A percentile compares a stretch with the other conserved stretches of the same genome.
Evolutionary conservation across 176 grass and related monocot genomes (phyloP).

Genomic region (Bromus sterilis): DNA sequence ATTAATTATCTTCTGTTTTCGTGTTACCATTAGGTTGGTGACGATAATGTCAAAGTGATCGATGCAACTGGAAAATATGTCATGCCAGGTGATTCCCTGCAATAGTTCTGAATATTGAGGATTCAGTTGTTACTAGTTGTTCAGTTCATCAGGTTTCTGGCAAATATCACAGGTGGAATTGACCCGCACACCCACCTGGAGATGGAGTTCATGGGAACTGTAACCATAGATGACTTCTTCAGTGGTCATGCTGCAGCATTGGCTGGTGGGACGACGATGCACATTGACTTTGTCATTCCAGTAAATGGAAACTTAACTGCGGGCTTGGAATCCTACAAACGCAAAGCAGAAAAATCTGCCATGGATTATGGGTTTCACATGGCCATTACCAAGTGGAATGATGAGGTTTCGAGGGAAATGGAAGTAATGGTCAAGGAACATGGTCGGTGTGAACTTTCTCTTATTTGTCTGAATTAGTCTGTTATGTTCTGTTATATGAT

Average conservation of each 20-base stretch:
- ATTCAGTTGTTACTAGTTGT: not conserved
- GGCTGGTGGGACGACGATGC: slow-evolving; percentile 95
- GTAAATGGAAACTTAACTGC: slow-evolving; percentile 80
- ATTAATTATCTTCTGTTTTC: not conserved
- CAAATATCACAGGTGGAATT: slow-evolving; percentile 71
- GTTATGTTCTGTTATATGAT: not conserved
- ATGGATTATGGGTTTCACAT: slow-evolving; percentile 99
- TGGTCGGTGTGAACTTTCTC: slow-evolving; percentile 38
- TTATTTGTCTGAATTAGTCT: not conserved
- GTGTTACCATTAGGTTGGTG: slow-evolving; percentile 48
- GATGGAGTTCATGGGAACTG: slow-evolving; percentile 96
- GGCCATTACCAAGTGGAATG: slow-evolving; percentile 97
- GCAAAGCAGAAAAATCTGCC: slow-evolving; percentile 64
- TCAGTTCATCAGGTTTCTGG: slow-evolving; percentile 4
- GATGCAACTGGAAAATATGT: slow-evolving; percentile 96
- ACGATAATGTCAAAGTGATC: slow-evolving; percentile 67
- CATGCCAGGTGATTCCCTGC: slow-evolving; percentile 69
- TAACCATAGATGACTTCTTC: slow-evolving; percentile 86
- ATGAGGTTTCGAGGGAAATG: slow-evolving; percentile 90
- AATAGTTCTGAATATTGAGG: not conserved
- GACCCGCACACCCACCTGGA: slow-evolving; percentile 94
- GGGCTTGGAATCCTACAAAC: slow-evolving; percentile 70
- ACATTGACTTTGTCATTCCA: slow-evolving; percentile 95
- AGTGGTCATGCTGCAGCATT: slow-evolving; percentile 81
- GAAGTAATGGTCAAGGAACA: slow-evolving; percentile 91